Percentiles rank a stretch among this genome's conserved stretches.
These are phyloP conservation scores for Chaetomium strumarium DNA, from an alignment of 2,329 filamentous ascomycete species.

Conservation along the genomic window DNA sequence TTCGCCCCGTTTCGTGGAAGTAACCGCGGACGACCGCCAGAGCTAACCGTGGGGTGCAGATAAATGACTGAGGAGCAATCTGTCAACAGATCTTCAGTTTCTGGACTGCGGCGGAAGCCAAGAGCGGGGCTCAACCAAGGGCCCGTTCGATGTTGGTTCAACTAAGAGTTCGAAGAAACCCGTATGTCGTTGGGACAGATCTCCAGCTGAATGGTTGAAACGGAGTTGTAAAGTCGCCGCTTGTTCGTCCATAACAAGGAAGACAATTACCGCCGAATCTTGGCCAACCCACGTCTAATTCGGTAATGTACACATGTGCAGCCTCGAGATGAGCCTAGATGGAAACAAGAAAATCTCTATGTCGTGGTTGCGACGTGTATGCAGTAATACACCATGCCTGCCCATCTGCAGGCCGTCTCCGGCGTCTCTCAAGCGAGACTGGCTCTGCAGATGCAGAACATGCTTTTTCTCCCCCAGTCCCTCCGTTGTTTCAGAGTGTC, in stretches of 20 bases:
- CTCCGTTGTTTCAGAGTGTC: background rate
- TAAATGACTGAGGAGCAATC: too few relatives aligned
- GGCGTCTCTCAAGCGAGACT: background rate
- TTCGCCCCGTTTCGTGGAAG: background rate
- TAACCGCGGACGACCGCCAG: too few relatives aligned
- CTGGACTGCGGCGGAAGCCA: too few relatives aligned
- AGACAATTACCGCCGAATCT: background rate
- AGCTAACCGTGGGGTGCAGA: too few relatives aligned
- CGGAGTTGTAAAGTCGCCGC: background rate
- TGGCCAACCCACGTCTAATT: slow-evolving; percentile 35
- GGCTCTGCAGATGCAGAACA: slow-evolving; percentile 14
- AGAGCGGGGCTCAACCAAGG: background rate
- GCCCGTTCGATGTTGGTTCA: background rate
- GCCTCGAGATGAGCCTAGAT: slow-evolving; percentile 38
- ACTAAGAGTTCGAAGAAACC: background rate
- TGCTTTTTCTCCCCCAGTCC: background rate
- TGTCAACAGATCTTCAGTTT: too few relatives aligned
- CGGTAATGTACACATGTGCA: slow-evolving; percentile 52
- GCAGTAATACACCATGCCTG: slow-evolving; percentile 33
- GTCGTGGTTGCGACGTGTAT: slow-evolving; percentile 33
- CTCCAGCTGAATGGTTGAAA: too few relatives aligned
- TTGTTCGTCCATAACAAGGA: background rate
- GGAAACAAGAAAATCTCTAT: slow-evolving; percentile 40
- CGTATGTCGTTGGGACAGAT: too few relatives aligned
- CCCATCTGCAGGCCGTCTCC: slow-evolving; percentile 3